Base-by-base conservation (phyloP, 306 rosid genomes). In the Sphenostylis stenocarpa region DNA sequence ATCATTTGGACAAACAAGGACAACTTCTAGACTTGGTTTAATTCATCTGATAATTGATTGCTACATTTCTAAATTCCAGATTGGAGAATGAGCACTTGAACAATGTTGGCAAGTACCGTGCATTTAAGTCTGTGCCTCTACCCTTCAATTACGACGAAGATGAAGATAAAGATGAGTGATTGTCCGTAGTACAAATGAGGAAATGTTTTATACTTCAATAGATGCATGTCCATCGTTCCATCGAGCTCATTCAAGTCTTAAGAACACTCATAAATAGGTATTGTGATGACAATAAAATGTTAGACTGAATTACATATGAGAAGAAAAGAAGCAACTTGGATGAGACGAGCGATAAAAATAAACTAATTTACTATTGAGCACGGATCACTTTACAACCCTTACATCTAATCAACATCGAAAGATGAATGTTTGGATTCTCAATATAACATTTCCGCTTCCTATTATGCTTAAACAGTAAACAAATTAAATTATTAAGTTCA, bases 21-120 rank as follows among this genome's bases (percentile, higher is more conserved):
- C n/a, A 10, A 24, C 45, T 39, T 67, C 41, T 9, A 16, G 23
- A n/a, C 14, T 21, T 31, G 6, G 39, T 66, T 11, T 52, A 29
- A 49, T 36, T 29, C 31, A 43, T 36, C 13, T 6, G 6, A 24
- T 6, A 31, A 29, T 38, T 39, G 23, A 7, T 9, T 38, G 43
- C 43, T 7, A 31, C 24, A 23, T 17, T 77, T 77, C 4, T 7
- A 55, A 51, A 67, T 34, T 51, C 47, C 80, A 90, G 97, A 80
- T 36, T 88, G 86, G 95, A 91, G 83, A 91, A 90, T 69, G 97
- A 90, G 84, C 97, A 91, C 77, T 75, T 90, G 82, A 91, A 84
- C 84, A 92, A 92, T 70, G 95, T 90, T 38, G 96, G 95, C 79
- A 92, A 90, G 81, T 92, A 80, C 79, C 67, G 97, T 1, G 97